Evolutionary conservation across 169 alveolate species (phyloP).

Genomic region (Plasmodium yoelii): DNA sequence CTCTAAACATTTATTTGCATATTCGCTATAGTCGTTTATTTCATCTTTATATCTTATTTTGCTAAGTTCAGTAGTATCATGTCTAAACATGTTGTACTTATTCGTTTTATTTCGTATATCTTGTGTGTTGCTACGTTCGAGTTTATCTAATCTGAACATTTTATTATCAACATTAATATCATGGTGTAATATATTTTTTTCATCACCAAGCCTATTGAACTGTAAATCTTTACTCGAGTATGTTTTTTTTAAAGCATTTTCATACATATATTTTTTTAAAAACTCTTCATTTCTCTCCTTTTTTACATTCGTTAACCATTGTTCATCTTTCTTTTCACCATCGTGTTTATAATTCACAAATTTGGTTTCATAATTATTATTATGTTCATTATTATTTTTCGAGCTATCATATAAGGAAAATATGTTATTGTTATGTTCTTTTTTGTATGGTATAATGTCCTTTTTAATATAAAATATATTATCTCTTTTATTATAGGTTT

Average conservation of each 20-base stretch:
- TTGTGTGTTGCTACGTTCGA: conserved; percentile 2
- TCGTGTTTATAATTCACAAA: background rate
- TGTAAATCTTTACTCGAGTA: background rate
- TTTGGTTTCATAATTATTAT: conserved; percentile 33
- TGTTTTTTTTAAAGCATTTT: conserved; percentile 24
- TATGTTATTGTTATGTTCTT: conserved; percentile 11
- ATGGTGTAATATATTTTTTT: conserved; percentile 6
- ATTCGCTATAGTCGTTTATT: conserved; percentile 6
- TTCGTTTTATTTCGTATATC: conserved; percentile 8
- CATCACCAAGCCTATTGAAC: background rate
- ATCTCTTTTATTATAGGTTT: conserved; percentile 32
- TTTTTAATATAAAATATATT: conserved; percentile 27
- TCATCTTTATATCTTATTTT: conserved; percentile 14
- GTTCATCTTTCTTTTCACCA: background rate
- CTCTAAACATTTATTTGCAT: conserved; percentile 7
- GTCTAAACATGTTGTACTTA: conserved; percentile 12
- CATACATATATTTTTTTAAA: conserved; percentile 6
- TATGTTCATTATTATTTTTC: background rate
- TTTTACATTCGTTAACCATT: conserved; percentile 3
- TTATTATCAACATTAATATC: conserved; percentile 13
- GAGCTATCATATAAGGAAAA: background rate
- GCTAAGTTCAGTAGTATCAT: background rate
- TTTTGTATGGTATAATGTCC: background rate
- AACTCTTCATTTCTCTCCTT: conserved; percentile 15
- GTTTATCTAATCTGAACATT: conserved; percentile 2